Evolutionary conservation across 2,329 filamentous ascomycete genomes (phyloP).

Genomic region (Pseudogymnoascus sp.): DNA sequence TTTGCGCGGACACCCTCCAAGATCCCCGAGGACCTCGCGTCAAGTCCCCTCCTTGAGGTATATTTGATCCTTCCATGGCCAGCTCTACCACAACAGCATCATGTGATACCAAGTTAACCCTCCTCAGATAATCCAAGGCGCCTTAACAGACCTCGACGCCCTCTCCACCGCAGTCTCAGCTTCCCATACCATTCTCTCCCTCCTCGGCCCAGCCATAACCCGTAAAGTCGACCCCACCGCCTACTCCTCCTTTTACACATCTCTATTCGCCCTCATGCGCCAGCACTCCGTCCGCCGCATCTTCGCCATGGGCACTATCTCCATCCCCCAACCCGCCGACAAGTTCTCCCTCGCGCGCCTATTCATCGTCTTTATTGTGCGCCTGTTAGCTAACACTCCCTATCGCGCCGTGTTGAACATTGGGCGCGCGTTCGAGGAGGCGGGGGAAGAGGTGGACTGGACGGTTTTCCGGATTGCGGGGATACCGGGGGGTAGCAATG

Average conservation of each 20-base stretch:
- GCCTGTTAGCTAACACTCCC: conserved; percentile 20
- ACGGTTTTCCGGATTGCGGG: conserved; percentile 22
- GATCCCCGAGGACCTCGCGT: conserved; percentile 20
- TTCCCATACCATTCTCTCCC: background rate
- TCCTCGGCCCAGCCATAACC: background rate
- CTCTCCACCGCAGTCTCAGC: conserved; percentile 23
- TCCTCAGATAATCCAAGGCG: conserved; percentile 17
- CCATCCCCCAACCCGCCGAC: conserved; percentile 18
- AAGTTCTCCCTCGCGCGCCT: conserved; percentile 20
- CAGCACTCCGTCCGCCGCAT: conserved; percentile 19
- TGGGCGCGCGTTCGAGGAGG: conserved; percentile 19
- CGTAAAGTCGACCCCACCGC: conserved; percentile 18
- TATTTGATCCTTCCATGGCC: conserved; percentile 17
- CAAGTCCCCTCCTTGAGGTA: conserved; percentile 17
- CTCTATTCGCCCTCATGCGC: conserved; percentile 17
- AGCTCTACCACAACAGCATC: conserved; percentile 16
- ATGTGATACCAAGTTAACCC: conserved; percentile 20
- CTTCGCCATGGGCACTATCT: conserved; percentile 23
- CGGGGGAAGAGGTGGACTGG: conserved; percentile 22
- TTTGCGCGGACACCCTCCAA: conserved; percentile 23
- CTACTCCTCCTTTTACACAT: conserved; percentile 20
- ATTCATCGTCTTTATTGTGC: conserved; percentile 20
- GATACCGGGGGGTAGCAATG: conserved; percentile 1
- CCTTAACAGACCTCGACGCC: conserved; percentile 12
- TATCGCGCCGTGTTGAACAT: conserved; percentile 21